Percentiles rank a stretch among this genome's conserved stretches.
phyloP scores from a whole-genome alignment of 176 grass and related monocot species.

The Zizania latifolia region DNA sequence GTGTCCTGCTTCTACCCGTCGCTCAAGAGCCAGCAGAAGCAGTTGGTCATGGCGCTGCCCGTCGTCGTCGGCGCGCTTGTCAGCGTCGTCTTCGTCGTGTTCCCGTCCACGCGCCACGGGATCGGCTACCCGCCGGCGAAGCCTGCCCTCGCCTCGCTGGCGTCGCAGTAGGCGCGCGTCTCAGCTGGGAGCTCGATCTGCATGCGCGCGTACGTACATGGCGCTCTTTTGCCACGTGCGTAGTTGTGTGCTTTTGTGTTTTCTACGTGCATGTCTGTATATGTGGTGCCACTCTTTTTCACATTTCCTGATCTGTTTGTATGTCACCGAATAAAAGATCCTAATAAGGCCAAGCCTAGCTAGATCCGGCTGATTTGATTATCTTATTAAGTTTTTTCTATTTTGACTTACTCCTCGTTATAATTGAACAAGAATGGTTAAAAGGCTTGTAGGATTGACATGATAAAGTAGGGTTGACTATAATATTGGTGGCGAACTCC shows the following conservation, averaged over 20 bases:
- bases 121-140: constrained; percentile 53
- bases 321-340: neutral
- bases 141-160: constrained; percentile 3
- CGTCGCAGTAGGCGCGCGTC: constrained; percentile 13
- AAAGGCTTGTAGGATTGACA: no score
- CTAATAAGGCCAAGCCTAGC: neutral
- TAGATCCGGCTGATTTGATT: no score
- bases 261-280: neutral
- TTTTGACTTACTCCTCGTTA: no score
- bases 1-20: constrained; percentile 62
- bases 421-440: no score
- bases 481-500: no score
- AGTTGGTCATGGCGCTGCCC: constrained; percentile 50
- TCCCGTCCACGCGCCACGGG: constrained; percentile 52
- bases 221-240: neutral
- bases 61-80: constrained; percentile 50
- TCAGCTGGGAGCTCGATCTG: constrained; percentile 4
- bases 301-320: neutral
- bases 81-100: constrained; percentile 46
- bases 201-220: neutral
- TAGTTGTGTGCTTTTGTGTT: neutral
- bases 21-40: constrained; percentile 41
- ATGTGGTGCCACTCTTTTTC: neutral
- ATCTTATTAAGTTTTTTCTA: no score
- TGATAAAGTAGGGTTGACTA: no score